Evolutionary conservation across 2,329 filamentous ascomycete species (phyloP).

Genomic region (Fusarium avenaceum): DNA sequence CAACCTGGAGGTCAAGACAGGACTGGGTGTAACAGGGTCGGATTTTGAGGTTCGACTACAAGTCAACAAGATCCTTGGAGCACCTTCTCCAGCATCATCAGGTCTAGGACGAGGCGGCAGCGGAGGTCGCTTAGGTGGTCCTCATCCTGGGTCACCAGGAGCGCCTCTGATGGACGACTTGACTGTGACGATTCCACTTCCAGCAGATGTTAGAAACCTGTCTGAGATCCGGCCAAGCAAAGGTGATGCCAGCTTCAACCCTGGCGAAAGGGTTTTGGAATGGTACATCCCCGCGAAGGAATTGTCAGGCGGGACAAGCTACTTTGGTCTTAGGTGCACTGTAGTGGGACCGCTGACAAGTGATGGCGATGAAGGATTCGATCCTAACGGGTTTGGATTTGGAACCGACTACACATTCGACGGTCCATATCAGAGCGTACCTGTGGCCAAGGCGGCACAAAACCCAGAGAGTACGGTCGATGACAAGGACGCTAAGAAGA

Average conservation of each 20-base stretch:
- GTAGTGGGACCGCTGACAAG: conserved; percentile 75
- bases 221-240: conserved; percentile 83
- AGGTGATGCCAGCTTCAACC: conserved; percentile 86
- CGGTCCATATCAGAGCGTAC: conserved; percentile 67
- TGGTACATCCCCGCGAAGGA: conserved; percentile 89
- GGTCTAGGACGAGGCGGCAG: conserved; percentile 59
- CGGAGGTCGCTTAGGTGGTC: conserved; percentile 58
- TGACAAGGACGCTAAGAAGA: conserved; percentile 67
- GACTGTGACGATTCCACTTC: conserved; percentile 82
- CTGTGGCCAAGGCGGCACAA: conserved; percentile 54
- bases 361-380: conserved; percentile 64
- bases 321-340: conserved; percentile 82
- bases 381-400: conserved; percentile 67
- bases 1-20: conserved; percentile 83
- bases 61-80: conserved; percentile 74
- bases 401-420: conserved; percentile 66
- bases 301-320: conserved; percentile 73
- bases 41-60: conserved; percentile 91
- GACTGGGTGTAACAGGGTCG: conserved; percentile 78
- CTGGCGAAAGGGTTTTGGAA: conserved; percentile 78
- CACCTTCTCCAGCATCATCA: conserved; percentile 53
- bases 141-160: conserved; percentile 67
- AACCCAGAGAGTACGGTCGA: conserved; percentile 52
- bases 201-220: conserved; percentile 83
- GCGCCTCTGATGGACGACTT: conserved; percentile 80